Evolutionary conservation across 768 basidiomycete species (phyloP), one percentile per base, ranked within the genome.

Genomic region (Punctularia strigosozonata): DNA sequence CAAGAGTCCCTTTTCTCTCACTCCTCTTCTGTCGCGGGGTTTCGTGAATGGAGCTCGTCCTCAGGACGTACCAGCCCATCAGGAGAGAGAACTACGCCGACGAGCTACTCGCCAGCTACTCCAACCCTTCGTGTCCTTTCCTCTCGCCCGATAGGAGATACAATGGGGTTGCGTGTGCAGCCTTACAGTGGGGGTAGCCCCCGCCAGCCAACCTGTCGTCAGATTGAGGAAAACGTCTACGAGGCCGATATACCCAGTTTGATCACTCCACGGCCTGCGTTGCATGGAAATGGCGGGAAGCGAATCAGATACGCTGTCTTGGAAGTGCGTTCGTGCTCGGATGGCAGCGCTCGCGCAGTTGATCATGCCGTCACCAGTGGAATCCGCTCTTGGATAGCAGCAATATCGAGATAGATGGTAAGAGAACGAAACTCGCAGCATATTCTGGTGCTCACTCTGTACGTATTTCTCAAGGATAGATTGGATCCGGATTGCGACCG

Each of bases 401-500:
- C 52, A 89, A 91, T 49, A 78, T 92, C 36, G 86, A 83, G 47
- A 86, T 83, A 24, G 65, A 75, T 43, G 85, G 86, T 85, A 51
- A 41, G 33, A 39, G 30, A 28, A 28, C 8, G 8, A 28, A 15
- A 8, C 26, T 28, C 26, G 10, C 15, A 8, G 15, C 15, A 15
- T 8, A 28, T 28, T 15, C 8, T 15, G 15, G 26, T 15, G 26
- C 26, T 23, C 20, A 41, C 14, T 25, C 13, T 33, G 37, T 18
- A 14, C n/a, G n/a, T n/a, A n/a, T n/a, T n/a, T n/a, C n/a, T n/a
- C 31, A 37, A 49, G 43, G 26, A 39, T 52, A 85, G 89, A 90
- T 51, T 92, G 89, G 88, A 80, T 90, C 47, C 71, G 87, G 6
- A 80, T 97, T 24, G 85, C 89, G 0, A 80, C 77, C 1, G 92